Evolutionary conservation across 2,329 filamentous ascomycete genomes (phyloP).

Genomic region (Colletotrichum acutatum): DNA sequence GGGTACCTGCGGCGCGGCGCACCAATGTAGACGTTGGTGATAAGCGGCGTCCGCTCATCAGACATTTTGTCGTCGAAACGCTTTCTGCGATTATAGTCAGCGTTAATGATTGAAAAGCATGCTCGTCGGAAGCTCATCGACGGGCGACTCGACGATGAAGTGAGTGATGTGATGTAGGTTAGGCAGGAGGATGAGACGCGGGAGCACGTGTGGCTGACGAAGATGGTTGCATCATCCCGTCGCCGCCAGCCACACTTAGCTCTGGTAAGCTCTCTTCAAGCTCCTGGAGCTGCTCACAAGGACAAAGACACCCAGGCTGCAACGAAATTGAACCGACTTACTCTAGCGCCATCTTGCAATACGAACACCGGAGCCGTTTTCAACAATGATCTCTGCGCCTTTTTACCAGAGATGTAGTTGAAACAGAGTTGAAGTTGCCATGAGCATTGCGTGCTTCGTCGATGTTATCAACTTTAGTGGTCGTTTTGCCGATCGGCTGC

Average conservation of each 20-base stretch:
- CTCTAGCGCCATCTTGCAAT: conserved; percentile 29
- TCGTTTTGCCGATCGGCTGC: conserved; percentile 33
- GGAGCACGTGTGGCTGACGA: conserved; percentile 29
- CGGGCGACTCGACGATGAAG: not conserved
- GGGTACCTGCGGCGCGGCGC: conserved; percentile 65
- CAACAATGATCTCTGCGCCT: conserved; percentile 12
- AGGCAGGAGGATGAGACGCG: conserved; percentile 18
- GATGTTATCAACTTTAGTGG: conserved; percentile 31
- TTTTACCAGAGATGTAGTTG: conserved; percentile 28
- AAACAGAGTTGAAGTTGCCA: conserved; percentile 28
- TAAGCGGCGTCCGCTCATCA: conserved; percentile 73
- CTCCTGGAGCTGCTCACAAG: not conserved
- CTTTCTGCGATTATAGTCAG: conserved; percentile 24
- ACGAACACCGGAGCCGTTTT: not conserved
- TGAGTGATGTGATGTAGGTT: not conserved
- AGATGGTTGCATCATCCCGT: conserved; percentile 30
- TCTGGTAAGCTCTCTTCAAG: not conserved
- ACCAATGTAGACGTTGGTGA: conserved; percentile 70
- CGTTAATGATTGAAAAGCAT: not conserved
- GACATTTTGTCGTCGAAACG: conserved; percentile 47
- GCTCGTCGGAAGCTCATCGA: not conserved
- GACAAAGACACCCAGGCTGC: not conserved
- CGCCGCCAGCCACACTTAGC: conserved; percentile 29
- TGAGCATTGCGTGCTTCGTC: conserved; percentile 32
- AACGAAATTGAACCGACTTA: conserved; percentile 2